Base-by-base conservation (phyloP, 2,329 filamentous ascomycete genomes). In the Aspergillus fumigatus region DNA sequence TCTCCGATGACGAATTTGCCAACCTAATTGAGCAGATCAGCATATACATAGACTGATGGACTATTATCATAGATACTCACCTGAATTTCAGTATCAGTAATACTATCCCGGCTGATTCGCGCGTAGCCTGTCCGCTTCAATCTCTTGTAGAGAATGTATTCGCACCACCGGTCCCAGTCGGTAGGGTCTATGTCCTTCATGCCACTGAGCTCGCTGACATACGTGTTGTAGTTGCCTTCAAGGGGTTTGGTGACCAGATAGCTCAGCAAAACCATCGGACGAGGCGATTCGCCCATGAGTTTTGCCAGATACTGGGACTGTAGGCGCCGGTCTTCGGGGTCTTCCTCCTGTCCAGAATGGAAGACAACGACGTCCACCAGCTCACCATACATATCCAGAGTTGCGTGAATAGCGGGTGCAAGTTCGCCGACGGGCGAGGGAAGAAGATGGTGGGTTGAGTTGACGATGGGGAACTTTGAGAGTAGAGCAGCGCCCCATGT, bases 81-180 rank as follows among this genome's bases (percentile, higher is more conserved):
- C 80, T 99, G 94, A 54, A 99, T 81, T 77, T 99, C 94, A 2
- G 94, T 99, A 71, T 99, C 94, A 11, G 94, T 99, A 65, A 99
- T 97, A 1, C 90, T 95, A 65, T 87, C 87, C 65, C 94, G 83
- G 67, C 88, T 93, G 52, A 99, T 88, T 53, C 94, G 82, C 3
- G 94, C 94, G 72, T 99, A 99, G 1, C 91, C 93, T 0, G 89
- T 88, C 59, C 93, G 84, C 75, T 87, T 88, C 60, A 99, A 77
- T 11, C 87, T 87, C 80, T 97, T 97, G 81, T 91, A 99, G 26
- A 99, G 79, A 63, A 99, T 97, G 75, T 99, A 99, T 79, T 99
- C 93, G 79, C 94, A 99, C 94, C 94, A 99, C 54, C 94, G 82
- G 73, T 99, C 94, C 92, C 92, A 96, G 72, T 99, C 94, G 3